phyloP scores from a whole-genome alignment of 2,329 filamentous ascomycete species.

The Magnaporthales sp. region DNA sequence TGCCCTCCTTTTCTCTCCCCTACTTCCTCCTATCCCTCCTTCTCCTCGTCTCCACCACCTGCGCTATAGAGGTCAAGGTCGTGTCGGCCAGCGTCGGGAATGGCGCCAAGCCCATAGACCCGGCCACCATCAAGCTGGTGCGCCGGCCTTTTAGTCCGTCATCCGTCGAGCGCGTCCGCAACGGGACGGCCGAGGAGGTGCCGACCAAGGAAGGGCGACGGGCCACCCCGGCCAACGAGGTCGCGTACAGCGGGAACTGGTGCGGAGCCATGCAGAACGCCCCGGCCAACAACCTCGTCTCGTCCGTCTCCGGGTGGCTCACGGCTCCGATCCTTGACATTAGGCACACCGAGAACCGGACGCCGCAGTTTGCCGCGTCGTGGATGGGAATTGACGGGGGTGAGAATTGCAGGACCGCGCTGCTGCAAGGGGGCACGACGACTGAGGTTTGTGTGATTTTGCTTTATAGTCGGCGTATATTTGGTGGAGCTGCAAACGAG shows the following conservation, averaged over 20 bases:
- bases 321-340: conserved; percentile 16
- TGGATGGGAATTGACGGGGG: conserved; percentile 23
- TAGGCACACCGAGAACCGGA: conserved; percentile 8
- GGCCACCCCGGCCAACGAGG: not conserved
- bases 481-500: not conserved
- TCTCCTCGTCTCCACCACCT: not conserved
- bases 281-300: conserved; percentile 10
- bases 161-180: not conserved
- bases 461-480: too few species aligned
- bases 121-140: conserved; percentile 2
- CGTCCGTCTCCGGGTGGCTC: conserved; percentile 16
- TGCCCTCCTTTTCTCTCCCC: not conserved
- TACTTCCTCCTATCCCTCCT: not conserved
- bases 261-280: conserved; percentile 18
- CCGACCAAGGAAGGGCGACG: not conserved
- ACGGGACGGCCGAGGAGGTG: not conserved
- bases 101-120: conserved; percentile 1
- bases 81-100: not conserved
- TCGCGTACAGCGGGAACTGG: conserved; percentile 13
- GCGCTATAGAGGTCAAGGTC: conserved; percentile 1
- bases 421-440: conserved; percentile 21
- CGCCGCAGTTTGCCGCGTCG: conserved; percentile 18
- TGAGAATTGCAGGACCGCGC: conserved; percentile 16
- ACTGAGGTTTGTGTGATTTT: conserved; percentile 5
- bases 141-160: not conserved